Percentiles rank a stretch among this genome's conserved stretches.
These are phyloP conservation scores for Lagerstroemia speciosa DNA, from an alignment of 345 rosid genomes.

Conservation along the genomic window DNA sequence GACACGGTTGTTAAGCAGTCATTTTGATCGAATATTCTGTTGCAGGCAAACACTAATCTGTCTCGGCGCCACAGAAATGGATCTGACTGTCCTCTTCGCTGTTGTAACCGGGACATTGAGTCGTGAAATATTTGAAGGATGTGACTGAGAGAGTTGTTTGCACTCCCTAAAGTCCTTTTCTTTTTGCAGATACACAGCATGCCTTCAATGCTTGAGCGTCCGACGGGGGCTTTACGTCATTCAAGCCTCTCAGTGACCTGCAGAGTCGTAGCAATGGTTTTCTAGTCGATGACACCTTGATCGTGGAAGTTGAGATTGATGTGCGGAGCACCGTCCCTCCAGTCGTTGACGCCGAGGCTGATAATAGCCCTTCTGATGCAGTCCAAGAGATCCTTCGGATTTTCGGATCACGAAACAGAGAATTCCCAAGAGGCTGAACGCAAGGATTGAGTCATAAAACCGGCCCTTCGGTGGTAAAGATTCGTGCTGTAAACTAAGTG, in stretches of 20 bases:
- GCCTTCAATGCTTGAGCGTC: slow-evolving; percentile 2
- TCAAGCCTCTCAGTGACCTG: slow-evolving; percentile 6
- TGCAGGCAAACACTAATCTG: no score
- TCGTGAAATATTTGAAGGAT: no score
- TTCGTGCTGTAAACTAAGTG: no score
- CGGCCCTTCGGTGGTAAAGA: no score
- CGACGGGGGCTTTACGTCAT: slow-evolving; percentile 11
- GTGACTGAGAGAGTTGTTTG: no score
- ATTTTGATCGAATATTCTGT: neutral
- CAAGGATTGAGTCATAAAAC: no score
- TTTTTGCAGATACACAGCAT: slow-evolving; percentile 6
- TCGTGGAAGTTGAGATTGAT: slow-evolving; percentile 2
- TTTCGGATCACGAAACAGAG: no score
- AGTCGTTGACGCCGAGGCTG: neutral
- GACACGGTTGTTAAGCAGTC: neutral
- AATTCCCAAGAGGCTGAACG: no score
- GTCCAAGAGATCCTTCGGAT: no score
- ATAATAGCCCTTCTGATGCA: neutral
- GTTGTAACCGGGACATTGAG: no score
- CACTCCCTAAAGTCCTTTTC: neutral
- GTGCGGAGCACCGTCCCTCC: neutral
- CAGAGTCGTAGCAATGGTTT: slow-evolving; percentile 2
- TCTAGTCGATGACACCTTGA: slow-evolving; percentile 10
- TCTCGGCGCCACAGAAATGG: neutral
- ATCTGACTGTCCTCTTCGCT: no score